These are phyloP conservation scores for Cordia subcordata DNA, from an alignment of 257 asterid genomes.

Conservation along the genomic window DNA sequence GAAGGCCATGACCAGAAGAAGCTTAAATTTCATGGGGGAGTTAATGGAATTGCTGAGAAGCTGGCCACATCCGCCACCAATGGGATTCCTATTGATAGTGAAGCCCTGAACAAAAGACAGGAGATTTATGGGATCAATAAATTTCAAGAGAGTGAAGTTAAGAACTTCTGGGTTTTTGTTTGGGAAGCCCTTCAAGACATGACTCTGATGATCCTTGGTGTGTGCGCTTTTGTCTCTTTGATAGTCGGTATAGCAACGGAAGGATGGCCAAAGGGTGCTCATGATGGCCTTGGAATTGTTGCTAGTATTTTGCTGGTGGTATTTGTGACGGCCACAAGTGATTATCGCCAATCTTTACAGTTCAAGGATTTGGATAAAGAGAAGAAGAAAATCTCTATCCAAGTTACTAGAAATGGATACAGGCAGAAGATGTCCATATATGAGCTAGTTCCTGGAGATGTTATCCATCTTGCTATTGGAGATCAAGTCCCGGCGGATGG, in stretches of 20 bases:
- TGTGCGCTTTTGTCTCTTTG: slow-evolving; percentile 70
- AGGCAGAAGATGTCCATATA: slow-evolving; percentile 74
- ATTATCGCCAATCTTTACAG: slow-evolving; percentile 79
- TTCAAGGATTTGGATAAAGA: slow-evolving; percentile 79
- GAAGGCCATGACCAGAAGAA: slow-evolving; percentile 67
- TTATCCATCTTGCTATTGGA: slow-evolving; percentile 78
- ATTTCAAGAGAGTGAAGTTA: slow-evolving; percentile 46
- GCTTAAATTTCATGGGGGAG: slow-evolving; percentile 69
- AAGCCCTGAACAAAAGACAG: slow-evolving; percentile 45
- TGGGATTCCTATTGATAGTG: slow-evolving; percentile 50
- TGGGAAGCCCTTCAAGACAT: slow-evolving; percentile 91
- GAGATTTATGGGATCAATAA: slow-evolving; percentile 60
- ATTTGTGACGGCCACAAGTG: slow-evolving; percentile 84
- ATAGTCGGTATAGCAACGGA: slow-evolving; percentile 81
- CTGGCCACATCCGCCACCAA: slow-evolving; percentile 43
- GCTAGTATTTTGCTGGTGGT: slow-evolving; percentile 81
- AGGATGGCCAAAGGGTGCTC: slow-evolving; percentile 94
- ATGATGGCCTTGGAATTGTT: slow-evolving; percentile 85
- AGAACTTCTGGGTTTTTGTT: slow-evolving; percentile 69
- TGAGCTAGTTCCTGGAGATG: slow-evolving; percentile 74
- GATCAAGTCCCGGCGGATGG: slow-evolving; percentile 96
- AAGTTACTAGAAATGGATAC: slow-evolving; percentile 75
- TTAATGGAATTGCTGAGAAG: slow-evolving; percentile 47
- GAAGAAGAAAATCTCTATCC: slow-evolving; percentile 76
- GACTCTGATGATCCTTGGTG: slow-evolving; percentile 90